A percentile compares a stretch with the other conserved stretches of the same genome.
Conservation (phyloP, 1,284 basidiomycete species). For the Heliocybe sulcata region DNA sequence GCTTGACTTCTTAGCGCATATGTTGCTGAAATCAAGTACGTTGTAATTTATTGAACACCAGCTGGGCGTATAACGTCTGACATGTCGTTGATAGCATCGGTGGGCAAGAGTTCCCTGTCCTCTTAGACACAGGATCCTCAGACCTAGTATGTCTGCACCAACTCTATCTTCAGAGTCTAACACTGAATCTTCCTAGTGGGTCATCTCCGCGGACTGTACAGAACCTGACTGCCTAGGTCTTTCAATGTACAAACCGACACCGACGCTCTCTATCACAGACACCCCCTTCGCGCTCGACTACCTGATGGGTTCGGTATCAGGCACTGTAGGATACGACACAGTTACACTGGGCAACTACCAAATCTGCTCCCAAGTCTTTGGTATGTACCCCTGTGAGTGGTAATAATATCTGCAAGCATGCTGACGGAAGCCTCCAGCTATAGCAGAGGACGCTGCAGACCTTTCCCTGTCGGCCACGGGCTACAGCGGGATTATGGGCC, state of each 20-base stretch:
- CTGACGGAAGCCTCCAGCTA: constrained; percentile 22
- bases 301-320: constrained; percentile 38
- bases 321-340: constrained; percentile 34
- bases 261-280: constrained; percentile 24
- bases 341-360: constrained; percentile 36
- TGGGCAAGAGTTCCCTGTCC: constrained; percentile 41
- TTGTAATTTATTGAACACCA: neutral
- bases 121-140: constrained; percentile 51
- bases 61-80: too few relatives aligned
- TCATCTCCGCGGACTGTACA: constrained; percentile 27
- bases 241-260: constrained; percentile 22
- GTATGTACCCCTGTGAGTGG: constrained; percentile 17
- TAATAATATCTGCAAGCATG: neutral
- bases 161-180: constrained; percentile 1
- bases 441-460: constrained; percentile 36
- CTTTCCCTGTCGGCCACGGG: constrained; percentile 38
- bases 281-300: constrained; percentile 34
- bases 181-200: constrained; percentile 25
- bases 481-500: constrained; percentile 52
- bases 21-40: constrained; percentile 28
- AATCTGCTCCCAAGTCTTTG: constrained; percentile 32
- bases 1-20: constrained; percentile 26
- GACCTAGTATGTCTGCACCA: constrained; percentile 32
- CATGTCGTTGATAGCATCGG: constrained; percentile 24
- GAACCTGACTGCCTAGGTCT: constrained; percentile 23